phyloP scores from a whole-genome alignment of 179 eudicot genomes.

The Sideroxylon spinosum region DNA sequence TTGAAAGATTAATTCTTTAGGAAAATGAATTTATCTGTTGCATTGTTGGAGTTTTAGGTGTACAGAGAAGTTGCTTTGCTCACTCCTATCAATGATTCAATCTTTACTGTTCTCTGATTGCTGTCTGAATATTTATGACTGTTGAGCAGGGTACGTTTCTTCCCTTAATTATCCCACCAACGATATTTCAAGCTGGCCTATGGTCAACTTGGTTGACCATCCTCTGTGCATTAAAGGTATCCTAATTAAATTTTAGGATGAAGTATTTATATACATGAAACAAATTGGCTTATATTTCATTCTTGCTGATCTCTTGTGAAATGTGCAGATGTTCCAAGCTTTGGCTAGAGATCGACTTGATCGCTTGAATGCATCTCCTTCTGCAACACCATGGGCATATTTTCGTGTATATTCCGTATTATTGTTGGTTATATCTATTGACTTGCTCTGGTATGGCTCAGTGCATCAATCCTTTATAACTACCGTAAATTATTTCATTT shows the following conservation, averaged over 20 bases:
- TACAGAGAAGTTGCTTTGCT: not conserved
- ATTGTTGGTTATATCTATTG: constrained; percentile 65
- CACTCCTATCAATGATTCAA: not conserved
- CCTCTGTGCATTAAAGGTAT: constrained; percentile 88
- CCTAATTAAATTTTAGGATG: constrained; percentile 1
- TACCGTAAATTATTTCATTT: not conserved
- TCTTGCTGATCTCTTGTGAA: constrained; percentile 13
- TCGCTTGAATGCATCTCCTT: constrained; percentile 93
- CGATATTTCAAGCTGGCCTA: constrained; percentile 67
- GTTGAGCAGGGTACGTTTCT: constrained; percentile 74
- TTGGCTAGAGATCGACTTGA: constrained; percentile 98
- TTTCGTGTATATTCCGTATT: constrained; percentile 90
- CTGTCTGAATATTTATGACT: not conserved
- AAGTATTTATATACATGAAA: not conserved
- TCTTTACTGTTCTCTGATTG: constrained; percentile 3
- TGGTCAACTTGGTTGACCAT: constrained; percentile 86
- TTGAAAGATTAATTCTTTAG: not conserved
- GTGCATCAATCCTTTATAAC: not conserved
- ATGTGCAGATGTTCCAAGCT: constrained; percentile 93
- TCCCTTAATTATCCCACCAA: constrained; percentile 85
- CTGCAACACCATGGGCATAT: constrained; percentile 83
- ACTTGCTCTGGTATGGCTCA: constrained; percentile 66
- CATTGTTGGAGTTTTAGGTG: not conserved
- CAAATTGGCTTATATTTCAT: constrained; percentile 11
- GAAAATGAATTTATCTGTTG: not conserved